Base-by-base conservation (phyloP, 768 basidiomycete species). In the Fomitopsis pulvina region DNA sequence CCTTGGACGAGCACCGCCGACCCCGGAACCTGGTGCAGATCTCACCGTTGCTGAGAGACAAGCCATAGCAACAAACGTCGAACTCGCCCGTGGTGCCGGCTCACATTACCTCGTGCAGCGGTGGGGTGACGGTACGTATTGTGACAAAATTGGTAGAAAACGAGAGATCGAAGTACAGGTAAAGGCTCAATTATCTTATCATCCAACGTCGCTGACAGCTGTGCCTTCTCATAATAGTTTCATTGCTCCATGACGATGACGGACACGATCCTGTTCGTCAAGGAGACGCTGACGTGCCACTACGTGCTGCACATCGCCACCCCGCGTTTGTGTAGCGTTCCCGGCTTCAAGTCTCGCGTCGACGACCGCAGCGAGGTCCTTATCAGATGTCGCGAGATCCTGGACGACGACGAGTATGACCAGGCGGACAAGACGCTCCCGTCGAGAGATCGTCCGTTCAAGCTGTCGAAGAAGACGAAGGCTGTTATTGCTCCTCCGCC, bases 161-260 rank as follows among this genome's bases (percentile, higher is more conserved):
- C 84, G 96, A 53, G 90, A 92, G 71, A 85, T 94, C 38, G 94
- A 99, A 75, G 85, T 99, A 27, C 96, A 99, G 82, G 92, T 87
- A 55, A n/a, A 48, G 45, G 14, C 55, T 53, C 7, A 14, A 5
- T 37, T 37, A 12, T 37, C 34, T 3, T 22, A 21, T 14, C 18
- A 4, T 14, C 18, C 10, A 6, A 49, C 41, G 47, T 49, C 39
- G 29, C 54, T 49, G 34, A 52, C 64, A 10, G 32, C 41, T 20
- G 20, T 50, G 30, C 44, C 20, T 20, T 29, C 28, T 44, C 29
- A 26, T 46, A 29, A 16, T 54, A 94, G 89, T 94, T 92, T 65
- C 93, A 97, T 68, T 97, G 93, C 67, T 91, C 91, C 54, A 91
- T 92, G 89, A 87, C 88, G 47, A 91, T 88, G 73, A 81, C 88